These are phyloP conservation scores for Fusarium temperatum DNA, from an alignment of 2,329 filamentous ascomycete genomes.

Conservation along the genomic window DNA sequence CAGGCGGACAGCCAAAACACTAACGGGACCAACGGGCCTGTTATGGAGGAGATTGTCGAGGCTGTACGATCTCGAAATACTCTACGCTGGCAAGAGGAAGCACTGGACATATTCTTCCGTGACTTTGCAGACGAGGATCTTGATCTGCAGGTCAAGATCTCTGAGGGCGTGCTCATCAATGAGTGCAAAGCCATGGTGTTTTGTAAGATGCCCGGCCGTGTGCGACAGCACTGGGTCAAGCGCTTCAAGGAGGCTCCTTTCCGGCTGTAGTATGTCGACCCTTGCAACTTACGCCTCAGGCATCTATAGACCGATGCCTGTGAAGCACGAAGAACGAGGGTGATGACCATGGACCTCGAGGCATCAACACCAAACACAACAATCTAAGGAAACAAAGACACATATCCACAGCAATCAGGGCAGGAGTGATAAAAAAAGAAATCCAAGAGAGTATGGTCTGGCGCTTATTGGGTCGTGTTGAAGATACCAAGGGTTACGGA, in stretches of 20 bases:
- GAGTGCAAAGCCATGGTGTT: constrained; percentile 70
- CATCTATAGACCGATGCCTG: background rate
- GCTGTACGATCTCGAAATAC: constrained; percentile 51
- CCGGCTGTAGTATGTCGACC: background rate
- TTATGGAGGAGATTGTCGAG: constrained; percentile 54
- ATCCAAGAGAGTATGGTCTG: constrained; percentile 32
- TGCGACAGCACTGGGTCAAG: constrained; percentile 66
- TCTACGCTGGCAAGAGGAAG: constrained; percentile 64
- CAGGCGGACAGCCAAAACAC: constrained; percentile 33
- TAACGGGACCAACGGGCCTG: constrained; percentile 25
- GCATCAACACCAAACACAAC: constrained; percentile 1
- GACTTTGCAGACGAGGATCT: constrained; percentile 66
- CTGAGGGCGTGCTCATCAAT: constrained; percentile 66
- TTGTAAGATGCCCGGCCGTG: constrained; percentile 64
- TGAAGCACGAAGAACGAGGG: background rate
- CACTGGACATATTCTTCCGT: constrained; percentile 66
- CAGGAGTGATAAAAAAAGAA: background rate
- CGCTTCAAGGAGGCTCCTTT: constrained; percentile 54
- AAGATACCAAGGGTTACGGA: constrained; percentile 39
- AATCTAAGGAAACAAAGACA: constrained; percentile 5
- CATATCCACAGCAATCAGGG: background rate
- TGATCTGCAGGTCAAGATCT: constrained; percentile 67
- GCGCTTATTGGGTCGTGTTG: constrained; percentile 37
- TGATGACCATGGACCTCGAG: background rate
- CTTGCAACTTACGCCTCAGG: background rate